Conservation (phyloP, 2,329 filamentous ascomycete genomes). For the Penicillium sp. region DNA sequence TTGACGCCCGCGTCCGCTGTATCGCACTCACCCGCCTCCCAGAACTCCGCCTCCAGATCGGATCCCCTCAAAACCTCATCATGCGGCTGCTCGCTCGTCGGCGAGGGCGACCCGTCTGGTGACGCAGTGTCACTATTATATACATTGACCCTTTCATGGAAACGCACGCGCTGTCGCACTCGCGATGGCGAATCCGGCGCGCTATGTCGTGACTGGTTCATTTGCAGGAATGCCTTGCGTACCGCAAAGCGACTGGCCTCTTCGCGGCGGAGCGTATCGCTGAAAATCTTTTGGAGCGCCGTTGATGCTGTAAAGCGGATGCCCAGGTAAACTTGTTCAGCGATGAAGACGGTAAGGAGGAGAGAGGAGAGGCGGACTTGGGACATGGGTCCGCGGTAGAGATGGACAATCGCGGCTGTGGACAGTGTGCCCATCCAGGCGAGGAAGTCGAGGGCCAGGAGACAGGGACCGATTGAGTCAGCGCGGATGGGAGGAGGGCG, state of each 20-base stretch:
- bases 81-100: constrained; percentile 26
- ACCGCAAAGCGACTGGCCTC: constrained; percentile 76
- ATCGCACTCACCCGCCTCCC: constrained; percentile 56
- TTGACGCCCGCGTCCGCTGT: constrained; percentile 55
- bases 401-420: constrained; percentile 82
- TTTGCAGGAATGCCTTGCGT: constrained; percentile 72
- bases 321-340: constrained; percentile 82
- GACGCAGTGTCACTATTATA: constrained; percentile 34
- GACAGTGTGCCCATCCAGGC: constrained; percentile 92
- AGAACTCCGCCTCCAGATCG: constrained; percentile 56
- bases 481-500: constrained; percentile 86
- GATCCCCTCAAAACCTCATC: constrained; percentile 34
- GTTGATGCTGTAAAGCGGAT: constrained; percentile 71
- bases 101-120: constrained; percentile 29
- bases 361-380: constrained; percentile 76
- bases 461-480: constrained; percentile 93
- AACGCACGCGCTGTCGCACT: constrained; percentile 35
- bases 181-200: constrained; percentile 22
- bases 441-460: constrained; percentile 83
- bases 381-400: constrained; percentile 72
- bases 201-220: constrained; percentile 16
- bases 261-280: constrained; percentile 80
- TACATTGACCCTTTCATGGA: constrained; percentile 40
- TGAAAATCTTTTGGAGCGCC: constrained; percentile 76
- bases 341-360: constrained; percentile 75